Conservation (phyloP, 495 filamentous ascomycete species). For the Aspergillus cavernicola region DNA sequence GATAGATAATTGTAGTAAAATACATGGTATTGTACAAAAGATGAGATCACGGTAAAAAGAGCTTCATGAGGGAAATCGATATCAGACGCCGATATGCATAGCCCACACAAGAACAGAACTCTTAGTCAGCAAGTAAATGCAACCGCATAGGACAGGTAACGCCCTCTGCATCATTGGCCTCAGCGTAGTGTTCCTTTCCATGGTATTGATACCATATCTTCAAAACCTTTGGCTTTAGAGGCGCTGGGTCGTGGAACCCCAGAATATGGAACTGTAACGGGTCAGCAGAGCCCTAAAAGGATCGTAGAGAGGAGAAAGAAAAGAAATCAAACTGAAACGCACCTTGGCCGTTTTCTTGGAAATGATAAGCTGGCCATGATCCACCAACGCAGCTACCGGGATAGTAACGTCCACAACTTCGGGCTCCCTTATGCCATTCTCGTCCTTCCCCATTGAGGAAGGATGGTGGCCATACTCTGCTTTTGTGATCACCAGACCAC, state of each 20-base stretch:
- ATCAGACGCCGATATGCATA: background rate
- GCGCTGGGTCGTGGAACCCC: conserved; percentile 57
- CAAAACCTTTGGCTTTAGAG: conserved; percentile 47
- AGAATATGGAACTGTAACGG: conserved; percentile 44
- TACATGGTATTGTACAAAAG: too few relatives aligned
- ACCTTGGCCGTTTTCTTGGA: conserved; percentile 40
- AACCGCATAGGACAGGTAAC: conserved; percentile 36
- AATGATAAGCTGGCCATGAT: conserved; percentile 46
- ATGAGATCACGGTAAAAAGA: too few relatives aligned
- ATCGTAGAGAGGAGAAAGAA: too few relatives aligned
- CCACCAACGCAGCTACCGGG: conserved; percentile 45
- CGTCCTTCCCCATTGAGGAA: conserved; percentile 22
- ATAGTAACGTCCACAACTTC: conserved; percentile 45
- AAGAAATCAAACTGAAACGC: conserved; percentile 6
- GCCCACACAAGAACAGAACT: background rate
- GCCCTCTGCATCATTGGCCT: conserved; percentile 44
- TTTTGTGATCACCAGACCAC: conserved; percentile 38
- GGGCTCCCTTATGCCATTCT: conserved; percentile 20
- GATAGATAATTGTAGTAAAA: too few relatives aligned
- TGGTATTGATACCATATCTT: conserved; percentile 51
- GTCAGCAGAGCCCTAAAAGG: conserved; percentile 12
- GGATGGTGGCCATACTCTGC: conserved; percentile 44
- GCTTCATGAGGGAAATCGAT: too few relatives aligned
- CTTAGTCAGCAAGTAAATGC: conserved; percentile 22
- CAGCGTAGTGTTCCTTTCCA: conserved; percentile 42